Evolutionary conservation across 208 protist species (phyloP).

Genomic region (Leptomonas pyrrhocoris): DNA sequence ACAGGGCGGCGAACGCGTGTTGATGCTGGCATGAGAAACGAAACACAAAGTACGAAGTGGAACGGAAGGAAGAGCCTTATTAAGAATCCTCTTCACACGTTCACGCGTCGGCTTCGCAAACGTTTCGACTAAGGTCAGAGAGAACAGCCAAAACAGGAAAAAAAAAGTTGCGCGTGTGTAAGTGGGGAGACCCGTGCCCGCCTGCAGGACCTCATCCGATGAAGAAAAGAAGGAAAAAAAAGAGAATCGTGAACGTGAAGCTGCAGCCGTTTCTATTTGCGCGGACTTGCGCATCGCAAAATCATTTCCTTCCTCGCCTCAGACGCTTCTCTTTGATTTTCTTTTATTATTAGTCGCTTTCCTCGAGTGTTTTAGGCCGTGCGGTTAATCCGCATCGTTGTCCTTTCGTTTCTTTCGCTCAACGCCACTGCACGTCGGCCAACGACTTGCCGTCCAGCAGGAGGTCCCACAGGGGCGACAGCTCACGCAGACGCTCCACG

Average conservation of each 20-base stretch:
- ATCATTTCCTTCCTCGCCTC: neutral
- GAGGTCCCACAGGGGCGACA: slow-evolving; percentile 99
- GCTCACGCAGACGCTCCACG: slow-evolving; percentile 96
- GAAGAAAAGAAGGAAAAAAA: neutral
- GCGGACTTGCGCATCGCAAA: too few species aligned
- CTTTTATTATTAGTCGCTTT: too few species aligned
- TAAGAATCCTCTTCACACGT: too few species aligned
- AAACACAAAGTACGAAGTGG: neutral
- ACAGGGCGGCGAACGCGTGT: slow-evolving; percentile 1
- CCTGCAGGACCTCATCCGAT: too few species aligned
- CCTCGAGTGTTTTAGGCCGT: too few species aligned
- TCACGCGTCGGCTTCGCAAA: neutral
- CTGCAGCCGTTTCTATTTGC: too few species aligned
- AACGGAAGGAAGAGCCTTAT: too few species aligned
- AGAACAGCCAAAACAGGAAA: slow-evolving; percentile 19
- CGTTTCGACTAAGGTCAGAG: neutral
- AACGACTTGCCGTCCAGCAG: slow-evolving; percentile 96
- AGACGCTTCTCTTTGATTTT: slow-evolving; percentile 2
- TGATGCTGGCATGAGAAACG: slow-evolving; percentile 8
- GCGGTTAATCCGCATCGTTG: too few species aligned
- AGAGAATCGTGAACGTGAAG: neutral
- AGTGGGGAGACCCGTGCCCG: neutral
- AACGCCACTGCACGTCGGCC: slow-evolving; percentile 87
- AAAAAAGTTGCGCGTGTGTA: neutral
- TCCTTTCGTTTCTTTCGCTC: slow-evolving; percentile 8